Evolutionary conservation across 805 yeast genomes (phyloP).

Genomic region (Saturnispora mendoncae): DNA sequence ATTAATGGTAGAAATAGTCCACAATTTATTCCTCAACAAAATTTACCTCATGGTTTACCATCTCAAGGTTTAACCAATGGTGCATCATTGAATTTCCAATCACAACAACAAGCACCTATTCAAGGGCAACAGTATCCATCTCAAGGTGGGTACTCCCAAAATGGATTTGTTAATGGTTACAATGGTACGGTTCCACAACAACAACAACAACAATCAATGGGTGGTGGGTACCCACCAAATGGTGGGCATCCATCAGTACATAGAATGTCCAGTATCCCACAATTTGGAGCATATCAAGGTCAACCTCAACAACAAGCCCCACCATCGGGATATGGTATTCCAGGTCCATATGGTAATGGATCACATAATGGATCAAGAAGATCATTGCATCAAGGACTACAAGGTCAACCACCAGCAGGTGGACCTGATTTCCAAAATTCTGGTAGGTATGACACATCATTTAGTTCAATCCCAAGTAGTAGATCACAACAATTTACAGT

Average conservation of each 20-base stretch:
- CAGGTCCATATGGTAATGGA: not conserved
- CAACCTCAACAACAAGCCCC: not conserved
- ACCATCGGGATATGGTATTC: not conserved
- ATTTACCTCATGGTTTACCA: conserved; percentile 28
- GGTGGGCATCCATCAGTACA: not conserved
- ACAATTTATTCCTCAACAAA: conserved; percentile 23
- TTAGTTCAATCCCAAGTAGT: conserved; percentile 9
- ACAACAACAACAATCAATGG: conserved; percentile 5
- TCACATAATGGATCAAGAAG: conserved; percentile 5
- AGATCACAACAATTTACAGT: not conserved
- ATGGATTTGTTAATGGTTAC: conserved; percentile 19
- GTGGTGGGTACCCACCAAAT: conserved; percentile 2
- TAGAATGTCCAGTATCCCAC: conserved; percentile 1
- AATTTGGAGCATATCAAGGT: conserved; percentile 1
- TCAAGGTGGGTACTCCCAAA: conserved; percentile 6
- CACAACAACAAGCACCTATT: not conserved
- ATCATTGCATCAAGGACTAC: conserved; percentile 2
- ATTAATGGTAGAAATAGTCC: conserved; percentile 24
- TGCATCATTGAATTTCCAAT: not conserved
- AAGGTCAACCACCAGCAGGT: not conserved
- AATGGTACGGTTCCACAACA: conserved; percentile 10
- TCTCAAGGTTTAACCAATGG: conserved; percentile 26
- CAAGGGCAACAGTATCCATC: conserved; percentile 11
- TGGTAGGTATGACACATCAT: conserved; percentile 11
- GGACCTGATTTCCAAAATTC: not conserved